Conservation (phyloP, 2,329 filamentous ascomycete genomes). For the Ophiostoma novo-ulmi region DNA sequence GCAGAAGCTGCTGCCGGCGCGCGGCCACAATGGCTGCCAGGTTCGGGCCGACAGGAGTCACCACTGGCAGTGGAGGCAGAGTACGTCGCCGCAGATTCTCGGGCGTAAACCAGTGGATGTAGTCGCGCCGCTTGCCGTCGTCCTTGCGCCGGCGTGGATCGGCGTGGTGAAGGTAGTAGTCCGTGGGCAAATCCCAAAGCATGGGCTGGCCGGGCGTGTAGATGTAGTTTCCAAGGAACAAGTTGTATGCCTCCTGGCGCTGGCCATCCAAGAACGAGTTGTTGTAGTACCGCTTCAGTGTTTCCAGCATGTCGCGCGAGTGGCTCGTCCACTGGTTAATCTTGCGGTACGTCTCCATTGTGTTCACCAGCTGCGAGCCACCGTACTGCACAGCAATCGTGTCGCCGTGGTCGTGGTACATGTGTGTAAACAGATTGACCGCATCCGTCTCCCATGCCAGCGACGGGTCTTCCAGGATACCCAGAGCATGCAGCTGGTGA, state of each 20-base stretch:
- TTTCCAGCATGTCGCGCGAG: slow-evolving; percentile 97
- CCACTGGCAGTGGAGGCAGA: slow-evolving; percentile 44
- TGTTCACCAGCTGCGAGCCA: slow-evolving; percentile 95
- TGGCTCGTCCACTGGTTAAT: slow-evolving; percentile 99
- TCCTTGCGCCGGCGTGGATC: slow-evolving; percentile 68
- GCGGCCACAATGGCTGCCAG: slow-evolving; percentile 28
- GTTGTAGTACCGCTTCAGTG: slow-evolving; percentile 98
- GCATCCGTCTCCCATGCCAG: slow-evolving; percentile 94
- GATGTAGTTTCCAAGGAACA: slow-evolving; percentile 94
- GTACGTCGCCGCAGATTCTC: slow-evolving; percentile 60
- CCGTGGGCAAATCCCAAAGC: slow-evolving; percentile 92
- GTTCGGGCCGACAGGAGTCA: slow-evolving; percentile 45
- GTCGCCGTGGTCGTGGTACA: slow-evolving; percentile 97
- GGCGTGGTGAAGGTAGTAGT: slow-evolving; percentile 92
- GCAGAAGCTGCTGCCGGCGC: slow-evolving; percentile 7
- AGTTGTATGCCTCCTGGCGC: slow-evolving; percentile 93
- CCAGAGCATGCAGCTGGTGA: slow-evolving; percentile 84
- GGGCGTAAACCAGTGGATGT: slow-evolving; percentile 85
- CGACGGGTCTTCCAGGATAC: slow-evolving; percentile 68
- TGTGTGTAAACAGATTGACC: slow-evolving; percentile 92
- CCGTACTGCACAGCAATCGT: slow-evolving; percentile 97
- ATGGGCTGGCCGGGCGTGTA: slow-evolving; percentile 83
- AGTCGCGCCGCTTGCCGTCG: slow-evolving; percentile 44
- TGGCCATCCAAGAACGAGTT: slow-evolving; percentile 96
- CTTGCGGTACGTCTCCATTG: slow-evolving; percentile 98